Base-by-base conservation (phyloP, 1,284 basidiomycete genomes). In the Ustilago curta region DNA sequence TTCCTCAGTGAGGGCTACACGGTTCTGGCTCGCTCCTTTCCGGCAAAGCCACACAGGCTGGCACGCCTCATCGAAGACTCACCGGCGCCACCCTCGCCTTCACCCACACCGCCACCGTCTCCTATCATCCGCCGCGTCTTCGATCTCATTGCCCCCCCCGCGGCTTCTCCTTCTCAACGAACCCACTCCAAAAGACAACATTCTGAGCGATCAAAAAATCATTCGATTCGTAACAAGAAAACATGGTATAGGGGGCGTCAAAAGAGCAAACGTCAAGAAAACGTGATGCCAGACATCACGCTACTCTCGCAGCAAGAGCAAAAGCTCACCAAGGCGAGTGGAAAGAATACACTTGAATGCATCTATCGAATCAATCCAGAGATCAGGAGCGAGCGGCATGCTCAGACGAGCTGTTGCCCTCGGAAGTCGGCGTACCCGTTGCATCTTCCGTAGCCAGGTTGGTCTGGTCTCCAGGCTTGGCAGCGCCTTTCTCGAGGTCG, bases 221-320 rank as follows among this genome's bases (percentile, higher is more conserved):
- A 32, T 37, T 23, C 35, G 12, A 49, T 35, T 35, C 48, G 19
- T 23, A 31, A 54, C 27, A 27, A 45, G 8, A 21, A 45, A 39
- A 40, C 6, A 44, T 65, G 68, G 68, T 70, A 70, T 65, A 70
- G 52, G 67, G 67, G 27, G 45, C 56, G 59, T 67, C 64, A 39
- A 9, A 9, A 39, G 32, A n/a, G 52, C 12, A 37, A 37, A 37
- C 35, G 35, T 37, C 35, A 37, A 37, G 16, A 37, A 16, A 37
- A 35, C 32, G 35, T 37, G 35, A 37, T 37, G 35, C 4, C 3
- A 37, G 2, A 37, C 4, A 37, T 16, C 14, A 16, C 11, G 35
- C 35, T 37, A 37, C 35, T 37, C 35, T 37, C 35, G 35, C 35
- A 37, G 35, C 31, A 32, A 9, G 31, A 32, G 31, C 35, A 42